Evolutionary conservation across 2,329 filamentous ascomycete species (phyloP).

Genomic region (Alternaria ventricosa): DNA sequence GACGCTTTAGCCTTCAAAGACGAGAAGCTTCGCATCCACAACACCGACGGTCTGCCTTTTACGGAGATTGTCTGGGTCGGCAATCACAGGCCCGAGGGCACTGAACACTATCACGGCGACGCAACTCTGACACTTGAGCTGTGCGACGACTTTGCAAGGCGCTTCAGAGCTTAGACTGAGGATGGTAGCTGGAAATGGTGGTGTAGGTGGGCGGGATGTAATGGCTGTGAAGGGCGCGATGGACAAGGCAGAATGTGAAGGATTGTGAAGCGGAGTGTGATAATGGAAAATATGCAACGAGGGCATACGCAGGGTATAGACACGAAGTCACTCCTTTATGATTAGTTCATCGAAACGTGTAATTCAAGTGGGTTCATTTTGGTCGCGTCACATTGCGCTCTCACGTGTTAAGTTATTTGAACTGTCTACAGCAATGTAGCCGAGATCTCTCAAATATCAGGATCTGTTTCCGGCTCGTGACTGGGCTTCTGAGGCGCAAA

Average conservation of each 20-base stretch:
- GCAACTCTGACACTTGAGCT: conserved; percentile 24
- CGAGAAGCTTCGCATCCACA: conserved; percentile 22
- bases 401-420: no score
- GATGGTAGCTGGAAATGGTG: background rate
- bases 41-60: conserved; percentile 3
- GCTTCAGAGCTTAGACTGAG: background rate
- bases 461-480: no score
- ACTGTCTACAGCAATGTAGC: no score
- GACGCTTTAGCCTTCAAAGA: conserved; percentile 31
- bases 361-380: background rate
- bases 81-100: conserved; percentile 16
- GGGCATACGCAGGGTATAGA: no score
- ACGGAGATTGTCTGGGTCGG: conserved; percentile 26
- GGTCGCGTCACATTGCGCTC: no score
- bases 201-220: background rate
- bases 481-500: background rate
- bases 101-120: conserved; percentile 17
- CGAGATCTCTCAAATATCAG: no score
- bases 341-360: background rate
- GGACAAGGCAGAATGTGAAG: background rate
- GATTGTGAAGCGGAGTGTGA: background rate
- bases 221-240: background rate
- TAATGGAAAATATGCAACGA: background rate
- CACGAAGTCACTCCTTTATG: no score
- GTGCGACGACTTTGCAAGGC: conserved; percentile 15